These are phyloP conservation scores for Cryptococcus jaspeensis DNA, from an alignment of 1,284 basidiomycete species.

Conservation along the genomic window DNA sequence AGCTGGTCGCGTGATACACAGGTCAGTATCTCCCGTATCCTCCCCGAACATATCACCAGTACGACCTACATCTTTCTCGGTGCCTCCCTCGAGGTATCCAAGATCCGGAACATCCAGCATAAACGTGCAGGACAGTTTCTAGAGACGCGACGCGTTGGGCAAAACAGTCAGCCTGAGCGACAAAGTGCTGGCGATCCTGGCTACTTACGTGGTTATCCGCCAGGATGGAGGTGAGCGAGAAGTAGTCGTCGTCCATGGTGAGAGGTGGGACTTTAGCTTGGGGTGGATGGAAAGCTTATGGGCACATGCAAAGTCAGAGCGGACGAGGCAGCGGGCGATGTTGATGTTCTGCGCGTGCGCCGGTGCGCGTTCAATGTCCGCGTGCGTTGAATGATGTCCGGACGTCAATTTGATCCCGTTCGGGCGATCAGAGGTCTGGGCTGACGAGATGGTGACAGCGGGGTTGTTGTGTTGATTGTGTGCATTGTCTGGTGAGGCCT, in stretches of 20 bases:
- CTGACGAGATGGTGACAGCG: too few species aligned
- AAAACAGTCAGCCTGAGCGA: background rate
- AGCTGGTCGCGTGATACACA: slow-evolving; percentile 58
- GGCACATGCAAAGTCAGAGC: background rate
- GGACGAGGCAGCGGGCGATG: background rate
- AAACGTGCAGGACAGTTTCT: slow-evolving; percentile 90
- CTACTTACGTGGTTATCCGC: slow-evolving; percentile 76
- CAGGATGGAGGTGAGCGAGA: slow-evolving; percentile 79
- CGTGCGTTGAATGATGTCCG: too few species aligned
- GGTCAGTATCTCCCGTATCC: too few species aligned
- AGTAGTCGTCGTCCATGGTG: slow-evolving; percentile 80
- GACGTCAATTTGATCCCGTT: too few species aligned
- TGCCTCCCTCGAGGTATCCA: slow-evolving; percentile 80
- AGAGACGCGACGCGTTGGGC: background rate
- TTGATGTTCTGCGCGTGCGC: background rate
- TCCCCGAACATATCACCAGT: background rate
- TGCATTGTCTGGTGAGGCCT: too few species aligned
- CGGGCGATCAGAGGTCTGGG: too few species aligned
- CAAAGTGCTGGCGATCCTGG: background rate
- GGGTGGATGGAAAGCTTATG: background rate
- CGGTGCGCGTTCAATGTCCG: too few species aligned
- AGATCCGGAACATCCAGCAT: slow-evolving; percentile 77
- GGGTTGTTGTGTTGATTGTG: too few species aligned
- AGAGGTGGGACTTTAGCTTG: background rate
- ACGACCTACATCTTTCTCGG: slow-evolving; percentile 68